phyloP scores from a whole-genome alignment of 192 early-diverging fungal species.

The Backusella morwellensis region DNA sequence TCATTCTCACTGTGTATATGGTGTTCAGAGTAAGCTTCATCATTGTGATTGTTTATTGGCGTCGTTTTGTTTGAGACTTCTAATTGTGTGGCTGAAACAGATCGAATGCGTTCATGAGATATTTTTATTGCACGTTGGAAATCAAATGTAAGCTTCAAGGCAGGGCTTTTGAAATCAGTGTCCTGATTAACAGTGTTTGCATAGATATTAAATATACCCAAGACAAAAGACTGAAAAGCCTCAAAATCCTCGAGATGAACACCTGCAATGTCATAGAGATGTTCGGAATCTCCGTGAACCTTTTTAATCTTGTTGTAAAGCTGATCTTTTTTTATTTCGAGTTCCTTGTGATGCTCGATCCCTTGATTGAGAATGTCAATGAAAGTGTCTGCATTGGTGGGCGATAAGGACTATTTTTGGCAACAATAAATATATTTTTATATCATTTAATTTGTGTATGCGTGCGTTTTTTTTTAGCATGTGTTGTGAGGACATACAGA shows the following conservation, averaged over 20 bases:
- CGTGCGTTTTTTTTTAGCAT: not conserved
- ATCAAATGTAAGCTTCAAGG: conserved; percentile 27
- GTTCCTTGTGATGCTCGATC: not conserved
- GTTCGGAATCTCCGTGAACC: conserved; percentile 7
- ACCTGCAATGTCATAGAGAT: conserved; percentile 7
- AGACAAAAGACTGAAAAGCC: conserved; percentile 29
- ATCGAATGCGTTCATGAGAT: conserved; percentile 18
- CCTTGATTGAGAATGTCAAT: conserved; percentile 7
- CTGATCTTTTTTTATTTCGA: not conserved
- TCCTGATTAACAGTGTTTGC: conserved; percentile 19
- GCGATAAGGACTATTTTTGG: conserved; percentile 9
- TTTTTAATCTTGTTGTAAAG: not conserved
- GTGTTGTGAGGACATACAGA: not conserved
- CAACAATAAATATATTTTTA: not conserved
- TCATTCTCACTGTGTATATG: conserved; percentile 6
- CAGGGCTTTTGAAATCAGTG: conserved; percentile 24
- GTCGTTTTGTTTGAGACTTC: not conserved
- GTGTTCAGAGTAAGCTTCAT: conserved; percentile 3
- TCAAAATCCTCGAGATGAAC: conserved; percentile 28
- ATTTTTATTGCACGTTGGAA: conserved; percentile 34
- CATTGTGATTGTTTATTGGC: not conserved
- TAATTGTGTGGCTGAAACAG: conserved; percentile 1
- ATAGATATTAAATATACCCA: conserved; percentile 34
- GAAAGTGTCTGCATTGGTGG: not conserved
- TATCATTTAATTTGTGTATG: not conserved